Conservation (phyloP, 371 early-diverging fungal species). For the Saksenaea oblongispora region DNA sequence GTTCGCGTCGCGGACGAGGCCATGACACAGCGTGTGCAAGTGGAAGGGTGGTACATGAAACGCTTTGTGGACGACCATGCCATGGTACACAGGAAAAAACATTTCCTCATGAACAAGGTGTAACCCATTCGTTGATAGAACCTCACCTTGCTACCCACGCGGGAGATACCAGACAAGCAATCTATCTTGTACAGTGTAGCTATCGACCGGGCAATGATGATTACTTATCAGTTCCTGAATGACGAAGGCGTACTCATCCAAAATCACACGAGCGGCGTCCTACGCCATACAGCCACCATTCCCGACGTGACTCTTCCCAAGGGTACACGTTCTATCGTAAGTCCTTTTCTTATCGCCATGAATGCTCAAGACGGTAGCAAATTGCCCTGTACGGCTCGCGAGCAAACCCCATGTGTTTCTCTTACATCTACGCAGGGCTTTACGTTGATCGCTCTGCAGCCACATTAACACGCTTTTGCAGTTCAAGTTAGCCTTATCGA, state of each 20-base stretch:
- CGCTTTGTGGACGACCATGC: conserved; percentile 48
- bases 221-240: conserved; percentile 41
- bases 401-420: conserved; percentile 45
- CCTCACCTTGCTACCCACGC: conserved; percentile 39
- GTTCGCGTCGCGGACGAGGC: conserved; percentile 38
- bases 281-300: conserved; percentile 26
- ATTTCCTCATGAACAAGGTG: too few species aligned
- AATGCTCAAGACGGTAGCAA: conserved; percentile 13
- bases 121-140: conserved; percentile 30
- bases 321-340: conserved; percentile 37
- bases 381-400: conserved; percentile 44
- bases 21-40: conserved; percentile 32
- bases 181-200: conserved; percentile 39
- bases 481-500: conserved; percentile 12
- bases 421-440: conserved; percentile 46
- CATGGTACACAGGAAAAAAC: conserved; percentile 27
- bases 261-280: conserved; percentile 36
- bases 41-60: conserved; percentile 44
- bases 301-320: conserved; percentile 45
- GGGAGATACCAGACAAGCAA: conserved; percentile 41
- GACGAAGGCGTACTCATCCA: conserved; percentile 19
- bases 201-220: conserved; percentile 38
- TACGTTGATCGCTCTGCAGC: conserved; percentile 35
- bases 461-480: conserved; percentile 28
- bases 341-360: neutral